Conservation (phyloP, 2,329 filamentous ascomycete species). For the Helicocarpus griseus region DNA sequence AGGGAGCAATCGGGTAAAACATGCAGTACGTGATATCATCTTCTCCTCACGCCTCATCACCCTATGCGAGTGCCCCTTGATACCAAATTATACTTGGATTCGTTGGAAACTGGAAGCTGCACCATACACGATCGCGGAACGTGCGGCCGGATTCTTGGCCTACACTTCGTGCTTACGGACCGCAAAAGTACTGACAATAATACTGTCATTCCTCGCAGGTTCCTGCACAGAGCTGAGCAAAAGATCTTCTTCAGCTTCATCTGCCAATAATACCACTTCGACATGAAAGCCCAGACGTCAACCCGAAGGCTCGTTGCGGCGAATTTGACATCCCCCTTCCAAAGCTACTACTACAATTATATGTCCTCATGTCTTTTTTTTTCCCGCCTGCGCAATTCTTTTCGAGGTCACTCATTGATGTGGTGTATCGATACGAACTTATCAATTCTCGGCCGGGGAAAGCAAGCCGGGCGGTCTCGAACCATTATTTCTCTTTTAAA, state of each 20-base stretch:
- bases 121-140: neutral
- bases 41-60: neutral
- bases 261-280: too few relatives aligned
- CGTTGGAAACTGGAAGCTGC: neutral
- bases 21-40: neutral
- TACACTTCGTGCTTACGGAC: neutral
- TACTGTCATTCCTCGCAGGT: neutral
- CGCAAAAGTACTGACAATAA: neutral
- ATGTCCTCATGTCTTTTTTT: too few relatives aligned
- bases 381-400: too few relatives aligned
- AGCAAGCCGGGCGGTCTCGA: too few relatives aligned
- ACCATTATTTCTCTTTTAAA: too few relatives aligned
- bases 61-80: neutral
- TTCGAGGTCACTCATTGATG: too few relatives aligned
- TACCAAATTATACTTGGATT: neutral
- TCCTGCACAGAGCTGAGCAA: neutral
- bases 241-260: neutral
- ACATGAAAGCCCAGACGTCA: too few relatives aligned
- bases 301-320: too few relatives aligned
- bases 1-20: neutral
- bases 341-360: too few relatives aligned
- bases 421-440: too few relatives aligned
- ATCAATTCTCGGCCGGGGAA: too few relatives aligned
- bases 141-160: neutral
- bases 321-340: too few relatives aligned